Evolutionary conservation across 768 basidiomycete genomes (phyloP).

Genomic region (Rhizopogon rudus): DNA sequence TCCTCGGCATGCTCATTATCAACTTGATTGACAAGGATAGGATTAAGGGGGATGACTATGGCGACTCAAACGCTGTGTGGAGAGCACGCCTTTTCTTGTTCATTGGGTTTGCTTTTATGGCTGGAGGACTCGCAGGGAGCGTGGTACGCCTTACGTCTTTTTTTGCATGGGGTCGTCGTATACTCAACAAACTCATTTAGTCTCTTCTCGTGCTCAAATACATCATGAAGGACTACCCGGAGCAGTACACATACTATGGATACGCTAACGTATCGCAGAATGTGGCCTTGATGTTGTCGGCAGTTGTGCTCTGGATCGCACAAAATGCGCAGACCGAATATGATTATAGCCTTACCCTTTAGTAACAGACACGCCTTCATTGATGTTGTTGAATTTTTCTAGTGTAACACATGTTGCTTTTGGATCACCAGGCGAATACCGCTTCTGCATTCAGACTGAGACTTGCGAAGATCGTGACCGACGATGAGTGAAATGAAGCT

Average conservation of each 20-base stretch:
- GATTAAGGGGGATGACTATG: constrained; percentile 75
- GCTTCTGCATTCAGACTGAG: no score
- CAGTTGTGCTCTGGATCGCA: constrained; percentile 87
- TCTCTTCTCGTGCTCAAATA: constrained; percentile 90
- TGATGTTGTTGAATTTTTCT: not conserved
- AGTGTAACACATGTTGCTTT: not conserved
- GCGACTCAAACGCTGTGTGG: constrained; percentile 85
- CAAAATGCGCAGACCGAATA: constrained; percentile 85
- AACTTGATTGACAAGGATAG: constrained; percentile 95
- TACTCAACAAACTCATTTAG: constrained; percentile 32
- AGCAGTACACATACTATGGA: constrained; percentile 85
- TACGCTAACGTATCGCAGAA: constrained; percentile 96
- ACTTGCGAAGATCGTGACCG: no score
- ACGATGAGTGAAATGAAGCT: no score
- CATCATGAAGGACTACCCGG: constrained; percentile 62
- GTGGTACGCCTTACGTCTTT: constrained; percentile 55
- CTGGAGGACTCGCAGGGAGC: constrained; percentile 95
- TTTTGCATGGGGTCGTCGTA: not conserved
- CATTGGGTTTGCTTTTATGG: constrained; percentile 95
- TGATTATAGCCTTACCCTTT: constrained; percentile 86
- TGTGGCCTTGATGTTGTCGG: constrained; percentile 77
- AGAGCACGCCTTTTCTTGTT: constrained; percentile 87
- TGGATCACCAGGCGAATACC: no score
- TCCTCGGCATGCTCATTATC: constrained; percentile 88
- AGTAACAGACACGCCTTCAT: not conserved